Percentiles rank a stretch among this genome's conserved stretches.
Evolutionary conservation across 139 green algal species (phyloP).

Genomic region (Chlorella vulgaris): DNA sequence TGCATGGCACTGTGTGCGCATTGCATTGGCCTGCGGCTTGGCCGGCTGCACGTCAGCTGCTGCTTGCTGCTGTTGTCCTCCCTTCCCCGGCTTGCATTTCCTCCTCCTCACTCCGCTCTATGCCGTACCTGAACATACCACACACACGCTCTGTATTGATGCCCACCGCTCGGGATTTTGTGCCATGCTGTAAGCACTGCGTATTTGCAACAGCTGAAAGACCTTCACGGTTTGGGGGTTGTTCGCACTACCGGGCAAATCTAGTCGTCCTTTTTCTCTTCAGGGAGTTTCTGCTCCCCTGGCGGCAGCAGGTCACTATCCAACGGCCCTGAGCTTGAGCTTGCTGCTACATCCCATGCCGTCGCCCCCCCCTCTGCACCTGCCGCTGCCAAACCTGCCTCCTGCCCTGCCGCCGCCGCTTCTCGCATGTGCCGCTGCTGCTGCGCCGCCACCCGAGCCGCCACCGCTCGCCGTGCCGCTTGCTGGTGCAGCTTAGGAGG

Average conservation of each 20-base stretch:
- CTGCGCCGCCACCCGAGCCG: constrained; percentile 11
- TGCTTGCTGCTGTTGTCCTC: background rate
- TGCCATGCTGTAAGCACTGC: background rate
- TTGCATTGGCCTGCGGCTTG: too few species aligned
- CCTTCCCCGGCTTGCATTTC: background rate
- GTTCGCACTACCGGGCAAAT: background rate
- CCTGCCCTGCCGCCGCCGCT: background rate
- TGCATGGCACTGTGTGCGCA: too few species aligned
- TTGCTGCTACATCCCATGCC: background rate
- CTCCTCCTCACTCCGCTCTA: background rate
- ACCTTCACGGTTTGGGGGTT: background rate
- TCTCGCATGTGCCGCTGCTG: background rate
- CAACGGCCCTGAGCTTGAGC: too few species aligned
- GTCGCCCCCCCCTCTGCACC: background rate
- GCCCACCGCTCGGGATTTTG: background rate
- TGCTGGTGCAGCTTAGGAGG: constrained; percentile 23
- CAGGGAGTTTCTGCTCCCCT: background rate
- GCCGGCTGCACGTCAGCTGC: too few species aligned
- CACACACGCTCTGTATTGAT: background rate
- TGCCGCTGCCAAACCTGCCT: too few species aligned
- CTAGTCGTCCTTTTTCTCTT: background rate
- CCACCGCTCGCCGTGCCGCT: background rate
- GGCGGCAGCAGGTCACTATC: background rate
- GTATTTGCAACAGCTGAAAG: background rate
- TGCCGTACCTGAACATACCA: background rate